These are phyloP conservation scores for Rhododendron simsii DNA, from an alignment of 148 eudicot species.

Conservation along the genomic window DNA sequence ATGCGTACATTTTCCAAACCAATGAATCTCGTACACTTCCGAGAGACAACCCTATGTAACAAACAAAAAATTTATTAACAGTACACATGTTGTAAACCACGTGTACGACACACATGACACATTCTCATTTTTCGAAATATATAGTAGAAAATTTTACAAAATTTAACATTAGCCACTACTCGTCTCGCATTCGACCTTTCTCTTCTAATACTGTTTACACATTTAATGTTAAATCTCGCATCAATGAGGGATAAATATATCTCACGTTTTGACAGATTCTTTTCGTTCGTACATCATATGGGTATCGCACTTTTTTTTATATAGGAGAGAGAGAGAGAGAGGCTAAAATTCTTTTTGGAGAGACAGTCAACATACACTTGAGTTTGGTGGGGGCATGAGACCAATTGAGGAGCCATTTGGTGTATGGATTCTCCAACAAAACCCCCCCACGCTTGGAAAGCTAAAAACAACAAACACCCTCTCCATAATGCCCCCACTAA, in stretches of 20 bases:
- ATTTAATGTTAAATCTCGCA: not conserved
- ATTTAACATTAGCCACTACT: not conserved
- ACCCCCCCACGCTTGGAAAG: constrained; percentile 84
- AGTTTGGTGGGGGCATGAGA: constrained; percentile 26
- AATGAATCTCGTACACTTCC: not conserved
- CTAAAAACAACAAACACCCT: constrained; percentile 16
- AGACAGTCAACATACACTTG: constrained; percentile 6
- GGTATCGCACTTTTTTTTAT: not conserved
- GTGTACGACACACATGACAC: too few species aligned
- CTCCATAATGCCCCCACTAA: constrained; percentile 11
- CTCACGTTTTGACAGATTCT: not conserved
- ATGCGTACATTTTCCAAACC: not conserved
- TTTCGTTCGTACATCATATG: not conserved
- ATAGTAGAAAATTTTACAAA: too few species aligned
- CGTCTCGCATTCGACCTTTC: not conserved
- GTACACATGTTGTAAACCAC: too few species aligned
- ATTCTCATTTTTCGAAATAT: too few species aligned
- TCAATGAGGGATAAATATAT: not conserved
- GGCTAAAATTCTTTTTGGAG: constrained; percentile 6
- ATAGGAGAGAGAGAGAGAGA: not conserved
- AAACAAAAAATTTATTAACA: too few species aligned
- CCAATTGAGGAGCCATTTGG: constrained; percentile 40
- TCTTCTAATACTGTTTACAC: too few species aligned
- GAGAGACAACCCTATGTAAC: not conserved
- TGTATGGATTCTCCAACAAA: constrained; percentile 85